Percentiles rank a stretch among this genome's conserved stretches.
Conservation (phyloP, 495 filamentous ascomycete species). For the Geoglossum glabrum region DNA sequence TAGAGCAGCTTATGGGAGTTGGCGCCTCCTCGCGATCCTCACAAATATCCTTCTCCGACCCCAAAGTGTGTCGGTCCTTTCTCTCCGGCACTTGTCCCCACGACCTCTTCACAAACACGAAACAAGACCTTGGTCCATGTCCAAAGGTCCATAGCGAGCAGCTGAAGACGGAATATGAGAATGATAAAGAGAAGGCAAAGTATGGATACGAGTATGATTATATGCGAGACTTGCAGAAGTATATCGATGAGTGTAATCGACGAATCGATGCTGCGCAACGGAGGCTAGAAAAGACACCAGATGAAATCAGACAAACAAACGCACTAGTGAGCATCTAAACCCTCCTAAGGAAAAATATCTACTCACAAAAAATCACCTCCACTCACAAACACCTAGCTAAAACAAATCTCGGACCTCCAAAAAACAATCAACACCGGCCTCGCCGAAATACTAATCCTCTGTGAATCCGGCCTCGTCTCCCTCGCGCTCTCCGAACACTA, state of each 20-base stretch:
- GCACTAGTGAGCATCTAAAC: conserved; percentile 32
- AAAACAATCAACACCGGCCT: conserved; percentile 65
- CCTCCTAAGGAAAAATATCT: too few relatives aligned
- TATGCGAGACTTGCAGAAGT: conserved; percentile 80
- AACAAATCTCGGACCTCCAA: conserved; percentile 66
- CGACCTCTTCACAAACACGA: conserved; percentile 99
- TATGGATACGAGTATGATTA: conserved; percentile 94
- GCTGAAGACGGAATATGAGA: conserved; percentile 16
- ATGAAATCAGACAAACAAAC: conserved; percentile 96
- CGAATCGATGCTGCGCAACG: conserved; percentile 80
- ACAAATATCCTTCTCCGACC: conserved; percentile 73
- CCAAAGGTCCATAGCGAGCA: conserved; percentile 71
- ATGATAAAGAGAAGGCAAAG: conserved; percentile 43
- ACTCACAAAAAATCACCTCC: too few relatives aligned
- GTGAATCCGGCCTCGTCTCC: conserved; percentile 59
- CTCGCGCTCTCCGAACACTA: conserved; percentile 71
- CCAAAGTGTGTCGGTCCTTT: conserved; percentile 89
- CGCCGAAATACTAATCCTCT: conserved; percentile 68
- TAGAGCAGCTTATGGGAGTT: conserved; percentile 68
- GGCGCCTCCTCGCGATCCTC: conserved; percentile 48
- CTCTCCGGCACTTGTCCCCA: conserved; percentile 89
- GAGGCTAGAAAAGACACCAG: conserved; percentile 86
- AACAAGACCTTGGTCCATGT: conserved; percentile 86
- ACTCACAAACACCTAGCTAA: conserved; percentile 34
- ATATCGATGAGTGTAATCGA: conserved; percentile 92